A percentile compares a stretch with the other conserved stretches of the same genome.
These are phyloP conservation scores for Psilocybe mexicana DNA, from an alignment of 1,284 basidiomycete species.

Conservation along the genomic window DNA sequence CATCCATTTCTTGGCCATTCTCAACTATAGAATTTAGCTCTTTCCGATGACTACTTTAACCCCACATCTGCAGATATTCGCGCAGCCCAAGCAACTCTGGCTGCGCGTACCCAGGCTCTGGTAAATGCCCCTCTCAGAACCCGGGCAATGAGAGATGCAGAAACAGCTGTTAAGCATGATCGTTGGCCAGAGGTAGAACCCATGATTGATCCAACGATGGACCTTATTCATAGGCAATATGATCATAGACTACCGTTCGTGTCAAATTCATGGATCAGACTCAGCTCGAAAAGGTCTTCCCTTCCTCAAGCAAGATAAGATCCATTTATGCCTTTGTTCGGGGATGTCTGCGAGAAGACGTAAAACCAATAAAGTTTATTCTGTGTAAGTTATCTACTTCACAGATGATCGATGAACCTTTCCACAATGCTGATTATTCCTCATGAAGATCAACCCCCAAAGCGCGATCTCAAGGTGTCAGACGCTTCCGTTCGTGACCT, in stretches of 20 bases:
- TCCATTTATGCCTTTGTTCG: slow-evolving; percentile 84
- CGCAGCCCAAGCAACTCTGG: slow-evolving; percentile 63
- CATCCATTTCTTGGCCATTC: neutral
- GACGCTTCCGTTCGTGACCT: slow-evolving; percentile 71
- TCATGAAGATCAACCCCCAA: slow-evolving; percentile 69
- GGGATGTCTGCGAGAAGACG: slow-evolving; percentile 67
- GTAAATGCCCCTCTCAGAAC: slow-evolving; percentile 77
- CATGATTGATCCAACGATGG: neutral
- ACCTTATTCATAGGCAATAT: slow-evolving; percentile 4
- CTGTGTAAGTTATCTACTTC: slow-evolving; percentile 57
- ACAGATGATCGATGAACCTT: neutral
- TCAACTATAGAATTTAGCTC: slow-evolving; percentile 32
- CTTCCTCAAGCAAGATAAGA: slow-evolving; percentile 74
- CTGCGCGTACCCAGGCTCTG: slow-evolving; percentile 65
- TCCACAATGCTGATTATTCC: neutral
- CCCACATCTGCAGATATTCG: slow-evolving; percentile 77
- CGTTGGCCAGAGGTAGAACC: slow-evolving; percentile 70
- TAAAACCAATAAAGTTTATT: slow-evolving; percentile 75
- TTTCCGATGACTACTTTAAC: slow-evolving; percentile 73
- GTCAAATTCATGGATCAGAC: slow-evolving; percentile 81
- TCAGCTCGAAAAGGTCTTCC: slow-evolving; percentile 79
- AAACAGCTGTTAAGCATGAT: slow-evolving; percentile 59
- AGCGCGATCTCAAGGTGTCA: slow-evolving; percentile 77
- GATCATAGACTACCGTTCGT: slow-evolving; percentile 72
- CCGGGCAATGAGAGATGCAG: slow-evolving; percentile 65